These are phyloP conservation scores for Carex cristatella DNA, from an alignment of 176 grass and related monocot genomes.

Conservation along the genomic window DNA sequence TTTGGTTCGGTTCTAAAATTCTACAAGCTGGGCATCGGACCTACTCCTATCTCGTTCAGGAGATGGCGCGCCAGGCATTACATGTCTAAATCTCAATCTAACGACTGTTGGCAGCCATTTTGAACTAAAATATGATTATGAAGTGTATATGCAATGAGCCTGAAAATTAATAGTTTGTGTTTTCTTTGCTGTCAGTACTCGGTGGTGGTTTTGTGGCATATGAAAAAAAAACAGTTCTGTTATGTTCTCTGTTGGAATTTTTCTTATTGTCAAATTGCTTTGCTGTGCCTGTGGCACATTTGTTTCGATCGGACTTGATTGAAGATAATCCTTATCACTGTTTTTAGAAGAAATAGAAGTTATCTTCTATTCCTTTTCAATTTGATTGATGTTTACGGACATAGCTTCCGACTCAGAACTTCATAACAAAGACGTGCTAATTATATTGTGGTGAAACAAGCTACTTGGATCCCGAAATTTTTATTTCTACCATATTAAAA, in stretches of 20 bases:
- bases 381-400: neutral
- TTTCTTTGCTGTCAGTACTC: too few species aligned
- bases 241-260: neutral
- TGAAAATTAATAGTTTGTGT: neutral
- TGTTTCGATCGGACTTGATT: neutral
- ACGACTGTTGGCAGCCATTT: neutral
- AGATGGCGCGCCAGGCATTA: neutral
- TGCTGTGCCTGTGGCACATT: neutral
- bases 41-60: too few species aligned
- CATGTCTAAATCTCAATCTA: neutral
- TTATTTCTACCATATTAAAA: too few species aligned
- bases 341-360: neutral
- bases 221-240: neutral
- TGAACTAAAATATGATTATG: neutral
- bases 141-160: neutral
- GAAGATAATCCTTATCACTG: neutral
- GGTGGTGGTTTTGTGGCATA: neutral
- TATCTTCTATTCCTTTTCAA: neutral
- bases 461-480: too few species aligned
- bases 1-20: too few species aligned
- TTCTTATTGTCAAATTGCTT: neutral
- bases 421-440: neutral
- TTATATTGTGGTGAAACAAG: neutral
- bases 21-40: too few species aligned
- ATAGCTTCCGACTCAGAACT: too few species aligned